Conservation (phyloP, 768 basidiomycete genomes). For the Astraeus odoratus region DNA sequence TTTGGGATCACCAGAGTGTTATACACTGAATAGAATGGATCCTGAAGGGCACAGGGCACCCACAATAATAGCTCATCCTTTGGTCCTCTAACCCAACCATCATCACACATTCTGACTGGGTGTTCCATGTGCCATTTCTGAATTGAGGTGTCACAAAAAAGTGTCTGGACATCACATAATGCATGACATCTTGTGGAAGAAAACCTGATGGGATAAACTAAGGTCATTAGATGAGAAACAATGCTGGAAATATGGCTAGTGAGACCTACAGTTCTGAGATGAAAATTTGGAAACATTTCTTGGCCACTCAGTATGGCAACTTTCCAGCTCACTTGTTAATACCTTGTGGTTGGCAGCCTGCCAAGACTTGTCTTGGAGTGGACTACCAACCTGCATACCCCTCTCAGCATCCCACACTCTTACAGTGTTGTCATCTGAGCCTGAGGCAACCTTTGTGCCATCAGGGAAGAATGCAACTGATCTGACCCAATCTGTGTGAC, state of each 20-base stretch:
- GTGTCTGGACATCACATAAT: background rate
- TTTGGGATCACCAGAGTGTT: conserved; percentile 2
- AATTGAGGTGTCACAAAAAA: background rate
- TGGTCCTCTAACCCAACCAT: conserved; percentile 5
- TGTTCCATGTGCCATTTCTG: background rate
- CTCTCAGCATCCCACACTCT: conserved; percentile 5
- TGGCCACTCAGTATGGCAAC: no score
- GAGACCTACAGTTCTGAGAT: no score
- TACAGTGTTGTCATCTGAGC: conserved; percentile 2
- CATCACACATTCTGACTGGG: background rate
- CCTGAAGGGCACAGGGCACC: conserved; percentile 2
- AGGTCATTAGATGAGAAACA: background rate
- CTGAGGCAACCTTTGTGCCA: conserved; percentile 9
- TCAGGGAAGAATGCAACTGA: conserved; percentile 12
- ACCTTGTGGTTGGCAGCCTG: no score
- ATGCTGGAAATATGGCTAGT: no score
- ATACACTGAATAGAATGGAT: background rate
- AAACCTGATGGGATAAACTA: background rate
- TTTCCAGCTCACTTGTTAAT: conserved; percentile 1
- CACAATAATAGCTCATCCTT: conserved; percentile 1
- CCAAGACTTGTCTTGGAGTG: no score
- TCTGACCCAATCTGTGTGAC: background rate
- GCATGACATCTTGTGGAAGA: background rate
- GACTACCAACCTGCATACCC: background rate
- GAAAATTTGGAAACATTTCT: no score